Evolutionary conservation across 331 rosid species (phyloP), one percentile per base, ranked within the genome.

Genomic region (Quercus phellos): DNA sequence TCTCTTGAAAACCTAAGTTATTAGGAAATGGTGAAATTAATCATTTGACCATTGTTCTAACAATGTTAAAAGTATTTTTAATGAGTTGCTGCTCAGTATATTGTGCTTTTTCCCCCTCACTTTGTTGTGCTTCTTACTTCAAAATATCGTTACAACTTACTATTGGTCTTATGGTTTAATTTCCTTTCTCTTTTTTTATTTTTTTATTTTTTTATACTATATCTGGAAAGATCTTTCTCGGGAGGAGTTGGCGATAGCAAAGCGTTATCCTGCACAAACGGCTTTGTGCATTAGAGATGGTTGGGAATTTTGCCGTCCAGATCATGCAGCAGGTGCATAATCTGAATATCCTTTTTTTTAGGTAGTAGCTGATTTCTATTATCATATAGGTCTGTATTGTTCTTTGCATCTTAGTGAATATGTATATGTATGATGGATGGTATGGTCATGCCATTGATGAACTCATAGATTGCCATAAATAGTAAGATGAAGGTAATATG

Each of bases 241-340:
- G 16, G 94, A 95, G 79, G 97, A 87, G 90, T 58, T 84, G 66
- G 74, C 88, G 64, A 38, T 95, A 71, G 97, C 97, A 58, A 93
- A 85, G 85, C 90, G 91, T 46, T 95, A 91, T 87, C 98, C 99
- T 63, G 83, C 94, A 21, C 96, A 86, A 54, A 83, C 99, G 34
- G 96, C 98, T 72, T 76, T 95, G 74, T 95, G 99, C 85, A 81
- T 93, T 58, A 89, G 97, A 89, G 93, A 89, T 77, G 99, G 98
- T 79, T 95, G 99, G 99, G 96, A 95, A 81, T 93, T 95, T 70
- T 85, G 93, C 79, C 92, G 88, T 64, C 85, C 92, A 58, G 99
- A 95, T 29, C 89, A 78, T 8, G 94, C 96, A 7, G 85, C 90
- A 75, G 95, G 95, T 88, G 38, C 29, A 81, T 74, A 72, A 14